Conservation (phyloP, 345 rosid species). For the Triadica sebifera region DNA sequence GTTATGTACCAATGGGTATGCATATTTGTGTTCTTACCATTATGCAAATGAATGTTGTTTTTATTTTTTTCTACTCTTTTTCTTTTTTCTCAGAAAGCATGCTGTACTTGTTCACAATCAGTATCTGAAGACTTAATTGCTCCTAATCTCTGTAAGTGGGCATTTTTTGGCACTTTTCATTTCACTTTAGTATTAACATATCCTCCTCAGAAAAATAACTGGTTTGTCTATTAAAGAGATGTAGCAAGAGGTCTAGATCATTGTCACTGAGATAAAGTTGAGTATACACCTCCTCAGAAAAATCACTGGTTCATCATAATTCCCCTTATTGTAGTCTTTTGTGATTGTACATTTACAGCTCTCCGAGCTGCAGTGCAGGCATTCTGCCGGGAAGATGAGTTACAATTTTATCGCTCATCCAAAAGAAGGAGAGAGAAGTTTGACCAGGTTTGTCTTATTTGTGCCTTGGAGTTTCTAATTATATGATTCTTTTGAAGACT, state of each 20-base stretch:
- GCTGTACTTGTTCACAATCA: conserved; percentile 66
- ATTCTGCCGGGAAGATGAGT: conserved; percentile 68
- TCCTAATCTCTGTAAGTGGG: conserved; percentile 78
- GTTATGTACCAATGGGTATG: neutral
- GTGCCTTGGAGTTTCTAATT: conserved; percentile 4
- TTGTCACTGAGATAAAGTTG: neutral
- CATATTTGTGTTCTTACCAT: neutral
- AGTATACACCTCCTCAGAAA: neutral
- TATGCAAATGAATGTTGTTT: conserved; percentile 11
- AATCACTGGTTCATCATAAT: neutral
- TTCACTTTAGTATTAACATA: neutral
- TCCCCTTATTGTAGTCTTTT: neutral
- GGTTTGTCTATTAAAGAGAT: neutral
- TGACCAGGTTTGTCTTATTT: conserved; percentile 58
- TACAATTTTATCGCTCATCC: conserved; percentile 52
- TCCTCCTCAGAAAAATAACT: neutral
- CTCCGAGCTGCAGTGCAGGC: conserved; percentile 83
- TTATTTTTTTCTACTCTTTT: conserved; percentile 20
- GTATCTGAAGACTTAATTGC: conserved; percentile 61
- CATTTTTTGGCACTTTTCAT: neutral
- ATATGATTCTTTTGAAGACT: neutral
- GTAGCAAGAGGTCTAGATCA: neutral
- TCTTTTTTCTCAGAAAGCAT: conserved; percentile 62
- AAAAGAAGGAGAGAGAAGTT: conserved; percentile 81
- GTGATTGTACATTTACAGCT: conserved; percentile 41